Evolutionary conservation across 2,329 filamentous ascomycete species (phyloP).

Genomic region (Dothideomycetes sp.): DNA sequence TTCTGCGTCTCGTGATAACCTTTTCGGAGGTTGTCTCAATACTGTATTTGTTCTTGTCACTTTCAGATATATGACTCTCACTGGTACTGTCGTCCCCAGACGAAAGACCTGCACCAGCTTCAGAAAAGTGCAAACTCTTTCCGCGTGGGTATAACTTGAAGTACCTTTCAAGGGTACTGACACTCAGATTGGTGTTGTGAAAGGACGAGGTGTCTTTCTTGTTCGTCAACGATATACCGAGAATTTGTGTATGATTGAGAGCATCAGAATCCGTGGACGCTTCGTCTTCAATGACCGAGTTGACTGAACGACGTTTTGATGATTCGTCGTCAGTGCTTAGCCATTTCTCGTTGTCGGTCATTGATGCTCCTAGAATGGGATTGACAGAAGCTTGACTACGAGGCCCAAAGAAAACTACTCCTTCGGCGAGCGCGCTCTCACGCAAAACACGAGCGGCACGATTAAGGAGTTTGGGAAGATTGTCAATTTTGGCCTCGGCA

Average conservation of each 20-base stretch:
- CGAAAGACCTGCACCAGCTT: conserved; percentile 17
- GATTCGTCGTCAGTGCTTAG: conserved; percentile 9
- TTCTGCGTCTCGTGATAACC: conserved; percentile 20
- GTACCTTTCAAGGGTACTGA: conserved; percentile 22
- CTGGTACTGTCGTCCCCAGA: conserved; percentile 21
- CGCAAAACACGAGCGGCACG: conserved; percentile 22
- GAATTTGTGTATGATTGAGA: background rate
- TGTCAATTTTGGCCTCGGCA: conserved; percentile 17
- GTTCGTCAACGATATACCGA: conserved; percentile 11
- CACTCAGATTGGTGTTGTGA: conserved; percentile 5
- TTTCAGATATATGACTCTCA: conserved; percentile 4
- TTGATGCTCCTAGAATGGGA: conserved; percentile 7
- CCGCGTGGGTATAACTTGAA: conserved; percentile 21
- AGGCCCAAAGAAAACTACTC: conserved; percentile 22
- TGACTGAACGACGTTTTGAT: background rate
- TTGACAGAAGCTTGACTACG: conserved; percentile 17
- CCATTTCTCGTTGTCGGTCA: background rate
- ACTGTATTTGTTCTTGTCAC: conserved; percentile 1
- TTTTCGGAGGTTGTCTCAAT: conserved; percentile 13
- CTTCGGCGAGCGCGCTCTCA: conserved; percentile 24
- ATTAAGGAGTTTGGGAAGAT: conserved; percentile 18
- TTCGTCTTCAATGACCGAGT: background rate
- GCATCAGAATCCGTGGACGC: conserved; percentile 13
- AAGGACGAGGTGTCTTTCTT: conserved; percentile 8
- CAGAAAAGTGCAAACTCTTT: conserved; percentile 22